These are phyloP conservation scores for Ganoderma multipileum DNA, from an alignment of 1,284 basidiomycete genomes.

Conservation along the genomic window DNA sequence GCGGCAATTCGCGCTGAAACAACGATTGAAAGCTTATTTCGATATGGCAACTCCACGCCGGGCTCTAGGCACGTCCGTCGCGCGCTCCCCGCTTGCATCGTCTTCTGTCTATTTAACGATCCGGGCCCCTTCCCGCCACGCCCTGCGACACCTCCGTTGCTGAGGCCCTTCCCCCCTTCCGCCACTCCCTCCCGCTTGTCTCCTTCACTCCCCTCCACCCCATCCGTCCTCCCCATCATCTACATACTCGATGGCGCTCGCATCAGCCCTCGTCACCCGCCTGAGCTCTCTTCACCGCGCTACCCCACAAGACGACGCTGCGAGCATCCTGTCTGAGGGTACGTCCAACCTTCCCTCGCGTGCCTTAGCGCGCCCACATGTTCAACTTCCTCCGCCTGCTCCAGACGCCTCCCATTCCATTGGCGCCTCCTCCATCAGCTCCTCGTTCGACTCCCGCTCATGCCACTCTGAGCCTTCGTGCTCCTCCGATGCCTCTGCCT, in stretches of 20 bases:
- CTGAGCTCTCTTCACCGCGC: slow-evolving; percentile 31
- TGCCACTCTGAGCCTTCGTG: slow-evolving; percentile 32
- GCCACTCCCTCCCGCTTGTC: slow-evolving; percentile 6
- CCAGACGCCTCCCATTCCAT: slow-evolving; percentile 30
- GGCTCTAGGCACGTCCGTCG: slow-evolving; percentile 5
- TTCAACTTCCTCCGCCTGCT: slow-evolving; percentile 15
- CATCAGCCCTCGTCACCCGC: slow-evolving; percentile 32
- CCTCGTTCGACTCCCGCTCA: slow-evolving; percentile 36
- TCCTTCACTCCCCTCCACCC: slow-evolving; percentile 5
- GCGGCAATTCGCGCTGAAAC: slow-evolving; percentile 33
- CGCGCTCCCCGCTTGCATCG: slow-evolving; percentile 23
- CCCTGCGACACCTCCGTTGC: slow-evolving; percentile 32
- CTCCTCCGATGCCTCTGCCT: slow-evolving; percentile 16
- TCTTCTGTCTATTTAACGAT: slow-evolving; percentile 30
- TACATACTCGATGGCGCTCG: slow-evolving; percentile 32
- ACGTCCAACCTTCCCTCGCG: slow-evolving; percentile 19
- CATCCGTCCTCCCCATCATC: slow-evolving; percentile 12
- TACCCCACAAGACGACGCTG: slow-evolving; percentile 31
- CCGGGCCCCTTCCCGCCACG: slow-evolving; percentile 23
- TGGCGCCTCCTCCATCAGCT: slow-evolving; percentile 31
- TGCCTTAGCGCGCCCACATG: slow-evolving; percentile 14
- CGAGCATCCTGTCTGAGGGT: slow-evolving; percentile 40
- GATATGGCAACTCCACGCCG: slow-evolving; percentile 23
- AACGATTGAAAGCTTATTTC: slow-evolving; percentile 33
- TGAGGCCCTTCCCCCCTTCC: slow-evolving; percentile 25